phyloP scores from a whole-genome alignment of 1,284 basidiomycete genomes.

The Cryptococcus maquisensis region DNA sequence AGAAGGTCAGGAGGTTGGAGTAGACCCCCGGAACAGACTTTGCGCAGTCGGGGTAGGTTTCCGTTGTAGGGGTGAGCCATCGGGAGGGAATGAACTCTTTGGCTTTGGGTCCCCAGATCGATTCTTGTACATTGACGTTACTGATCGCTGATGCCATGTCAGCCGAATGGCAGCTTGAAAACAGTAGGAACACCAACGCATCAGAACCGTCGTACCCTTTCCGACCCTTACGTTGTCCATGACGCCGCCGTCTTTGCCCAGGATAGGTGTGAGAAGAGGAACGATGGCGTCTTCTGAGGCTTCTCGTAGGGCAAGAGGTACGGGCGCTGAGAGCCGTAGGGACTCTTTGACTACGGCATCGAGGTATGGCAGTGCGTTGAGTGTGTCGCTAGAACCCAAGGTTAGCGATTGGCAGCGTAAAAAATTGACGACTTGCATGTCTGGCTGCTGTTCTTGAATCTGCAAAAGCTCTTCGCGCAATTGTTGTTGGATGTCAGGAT shows the following conservation, averaged over 20 bases:
- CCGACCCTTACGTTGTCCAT: slow-evolving; percentile 36
- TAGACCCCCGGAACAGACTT: slow-evolving; percentile 59
- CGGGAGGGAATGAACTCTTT: slow-evolving; percentile 54
- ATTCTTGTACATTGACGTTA: slow-evolving; percentile 59
- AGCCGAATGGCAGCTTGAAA: neutral
- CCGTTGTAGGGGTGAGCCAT: slow-evolving; percentile 15
- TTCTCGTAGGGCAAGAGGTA: slow-evolving; percentile 62
- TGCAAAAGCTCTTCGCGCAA: slow-evolving; percentile 57
- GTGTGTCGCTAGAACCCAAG: slow-evolving; percentile 36
- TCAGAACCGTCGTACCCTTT: slow-evolving; percentile 38
- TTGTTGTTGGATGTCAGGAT: slow-evolving; percentile 56
- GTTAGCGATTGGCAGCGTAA: slow-evolving; percentile 2
- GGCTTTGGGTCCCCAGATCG: slow-evolving; percentile 67
- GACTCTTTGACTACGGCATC: slow-evolving; percentile 65
- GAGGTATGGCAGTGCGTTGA: slow-evolving; percentile 55
- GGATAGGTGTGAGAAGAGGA: slow-evolving; percentile 54
- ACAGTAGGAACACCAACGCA: slow-evolving; percentile 29
- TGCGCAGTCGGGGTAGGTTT: slow-evolving; percentile 13
- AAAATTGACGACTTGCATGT: slow-evolving; percentile 20
- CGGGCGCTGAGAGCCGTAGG: slow-evolving; percentile 62
- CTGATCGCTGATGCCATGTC: slow-evolving; percentile 30
- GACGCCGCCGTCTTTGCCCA: slow-evolving; percentile 43
- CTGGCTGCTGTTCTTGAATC: slow-evolving; percentile 45
- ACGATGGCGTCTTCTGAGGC: slow-evolving; percentile 57
- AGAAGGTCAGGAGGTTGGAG: slow-evolving; percentile 63